Base-by-base conservation (phyloP, 495 filamentous ascomycete species). In the Penicillium tannophilum region DNA sequence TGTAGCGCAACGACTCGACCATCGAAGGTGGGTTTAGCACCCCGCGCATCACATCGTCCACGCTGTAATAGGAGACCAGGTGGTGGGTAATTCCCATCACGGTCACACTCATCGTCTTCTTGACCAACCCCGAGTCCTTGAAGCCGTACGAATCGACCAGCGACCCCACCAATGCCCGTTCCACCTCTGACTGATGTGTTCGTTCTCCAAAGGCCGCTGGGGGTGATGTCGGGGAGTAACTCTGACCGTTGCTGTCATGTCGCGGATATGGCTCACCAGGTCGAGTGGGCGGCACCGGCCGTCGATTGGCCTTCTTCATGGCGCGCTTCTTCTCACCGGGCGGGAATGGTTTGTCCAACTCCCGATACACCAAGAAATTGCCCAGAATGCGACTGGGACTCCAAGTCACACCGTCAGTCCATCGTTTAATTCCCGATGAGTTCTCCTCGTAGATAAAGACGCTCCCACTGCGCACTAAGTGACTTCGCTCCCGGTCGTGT, bases 401-500 rank as follows among this genome's bases (percentile, higher is more conserved):
- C 93, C 93, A 97, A 17, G 85, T 85, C 12, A 90, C 82, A 3
- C 92, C 91, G 69, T 97, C 93, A 0, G 93, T 97, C 93, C 93
- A 97, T 42, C 93, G 83, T 75, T 93, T 95, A 72, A 97, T 95
- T 2, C 90, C 90, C 1, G 92, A 93, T 1, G 89, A 86, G 55
- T 89, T 85, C 67, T 96, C 91, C 66, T 94, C 90, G 72, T 96
- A 96, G 61, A 96, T 89, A 70, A 96, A 93, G 11, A 96, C 83
- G 54, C 88, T 87, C 23, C 93, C 93, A 65, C 90, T 95, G 56
- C 79, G 82, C 63, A 96, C 93, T 42, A 93, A 78, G 16, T 79
- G 69, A 9, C 76, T 73, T 36, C 92, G 85, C 67, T 97, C 92
- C 24, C 88, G 80, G 60, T 97, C 93, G 63, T 93, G 90, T 0